Percentiles rank a stretch among this genome's conserved stretches.
phyloP scores from a whole-genome alignment of 495 filamentous ascomycete species.

The Xylaria grammica region DNA sequence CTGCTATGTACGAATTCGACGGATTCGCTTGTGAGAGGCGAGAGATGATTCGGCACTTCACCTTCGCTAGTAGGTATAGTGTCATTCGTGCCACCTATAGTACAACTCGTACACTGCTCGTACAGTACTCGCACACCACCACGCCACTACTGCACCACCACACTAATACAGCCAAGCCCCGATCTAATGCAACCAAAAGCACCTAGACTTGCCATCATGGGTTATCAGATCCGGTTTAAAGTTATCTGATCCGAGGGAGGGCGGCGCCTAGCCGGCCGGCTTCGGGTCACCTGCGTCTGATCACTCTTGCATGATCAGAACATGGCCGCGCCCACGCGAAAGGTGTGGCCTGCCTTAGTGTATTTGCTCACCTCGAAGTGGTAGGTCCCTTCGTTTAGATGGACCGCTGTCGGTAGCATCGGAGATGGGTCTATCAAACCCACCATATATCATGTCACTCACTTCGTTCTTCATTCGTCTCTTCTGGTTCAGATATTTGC shows the following conservation, averaged over 20 bases:
- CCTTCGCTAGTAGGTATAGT: slow-evolving; percentile 1
- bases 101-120: no score
- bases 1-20: no score
- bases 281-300: slow-evolving; percentile 21
- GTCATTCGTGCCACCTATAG: no score
- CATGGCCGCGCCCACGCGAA: background rate
- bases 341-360: slow-evolving; percentile 24
- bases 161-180: slow-evolving; percentile 23
- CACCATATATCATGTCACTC: slow-evolving; percentile 5
- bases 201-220: slow-evolving; percentile 27
- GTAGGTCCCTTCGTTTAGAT: slow-evolving; percentile 5
- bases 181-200: slow-evolving; percentile 17
- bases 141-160: no score
- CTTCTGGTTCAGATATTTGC: background rate
- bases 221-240: slow-evolving; percentile 41
- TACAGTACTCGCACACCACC: no score
- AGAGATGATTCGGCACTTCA: slow-evolving; percentile 9
- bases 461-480: background rate
- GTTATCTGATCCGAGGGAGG: slow-evolving; percentile 38
- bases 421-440: slow-evolving; percentile 13
- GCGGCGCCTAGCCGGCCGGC: slow-evolving; percentile 16
- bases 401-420: slow-evolving; percentile 16
- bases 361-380: slow-evolving; percentile 2
- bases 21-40: no score
- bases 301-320: slow-evolving; percentile 19